Conservation (phyloP, 768 basidiomycete genomes). For the Chalciporus chontae region DNA sequence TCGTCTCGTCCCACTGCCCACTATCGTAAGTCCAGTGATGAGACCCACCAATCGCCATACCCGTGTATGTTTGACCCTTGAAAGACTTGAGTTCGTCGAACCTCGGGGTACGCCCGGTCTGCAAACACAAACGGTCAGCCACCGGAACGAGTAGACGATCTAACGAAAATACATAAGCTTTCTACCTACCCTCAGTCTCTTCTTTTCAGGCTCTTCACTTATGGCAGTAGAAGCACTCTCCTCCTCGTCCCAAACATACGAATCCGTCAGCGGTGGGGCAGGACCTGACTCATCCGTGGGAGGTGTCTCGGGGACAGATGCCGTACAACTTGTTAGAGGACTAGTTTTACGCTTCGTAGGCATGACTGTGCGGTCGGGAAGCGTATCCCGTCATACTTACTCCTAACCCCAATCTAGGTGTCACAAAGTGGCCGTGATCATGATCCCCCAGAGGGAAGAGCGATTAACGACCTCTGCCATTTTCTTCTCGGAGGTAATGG, state of each 20-base stretch:
- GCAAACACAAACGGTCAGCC: background rate
- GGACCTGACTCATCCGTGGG: no score
- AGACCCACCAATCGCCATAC: background rate
- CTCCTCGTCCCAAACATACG: background rate
- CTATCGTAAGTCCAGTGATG: conserved; percentile 5
- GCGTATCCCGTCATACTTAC: background rate
- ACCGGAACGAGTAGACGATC: background rate
- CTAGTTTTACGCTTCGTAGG: background rate
- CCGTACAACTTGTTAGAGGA: background rate
- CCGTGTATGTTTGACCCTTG: background rate
- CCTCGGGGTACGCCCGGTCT: background rate
- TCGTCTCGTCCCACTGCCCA: conserved; percentile 10
- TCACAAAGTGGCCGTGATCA: no score
- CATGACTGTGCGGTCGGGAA: background rate
- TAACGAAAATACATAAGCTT: no score
- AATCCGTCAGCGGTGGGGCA: no score
- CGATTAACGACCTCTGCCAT: no score
- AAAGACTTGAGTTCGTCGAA: background rate
- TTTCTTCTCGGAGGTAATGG: no score
- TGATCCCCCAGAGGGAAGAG: no score
- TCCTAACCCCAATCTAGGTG: background rate
- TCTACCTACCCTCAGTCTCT: background rate
- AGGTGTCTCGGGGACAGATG: background rate
- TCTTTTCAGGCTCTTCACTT: background rate
- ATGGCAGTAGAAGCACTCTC: background rate